phyloP scores from a whole-genome alignment of 2,329 filamentous ascomycete genomes.

The Trichoderma breve region DNA sequence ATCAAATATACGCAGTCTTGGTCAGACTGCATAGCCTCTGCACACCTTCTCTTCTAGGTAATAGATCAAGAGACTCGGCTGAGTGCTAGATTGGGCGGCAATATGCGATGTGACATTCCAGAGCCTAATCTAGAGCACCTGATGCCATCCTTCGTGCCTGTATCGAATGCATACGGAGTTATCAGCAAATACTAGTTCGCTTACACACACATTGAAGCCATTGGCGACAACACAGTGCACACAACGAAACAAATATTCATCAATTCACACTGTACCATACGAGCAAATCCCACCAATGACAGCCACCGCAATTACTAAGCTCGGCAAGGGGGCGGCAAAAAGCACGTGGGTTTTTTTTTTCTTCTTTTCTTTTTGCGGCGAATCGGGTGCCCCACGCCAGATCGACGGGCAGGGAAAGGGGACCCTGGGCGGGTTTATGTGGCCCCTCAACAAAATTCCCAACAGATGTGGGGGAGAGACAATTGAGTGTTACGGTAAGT shows the following conservation, averaged over 20 bases:
- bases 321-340: background rate
- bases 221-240: background rate
- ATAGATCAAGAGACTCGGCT: background rate
- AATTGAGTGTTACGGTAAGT: background rate
- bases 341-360: constrained; percentile 1
- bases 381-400: constrained; percentile 14
- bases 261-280: background rate
- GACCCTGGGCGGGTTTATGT: background rate
- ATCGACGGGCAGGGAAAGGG: background rate
- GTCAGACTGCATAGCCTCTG: background rate
- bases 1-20: background rate
- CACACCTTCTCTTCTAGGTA: background rate
- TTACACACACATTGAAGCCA: background rate
- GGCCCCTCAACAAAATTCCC: constrained; percentile 17
- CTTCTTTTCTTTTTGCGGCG: background rate
- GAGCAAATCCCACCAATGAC: background rate
- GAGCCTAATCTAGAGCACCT: background rate
- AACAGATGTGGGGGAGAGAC: constrained; percentile 19
- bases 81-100: background rate
- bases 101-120: background rate
- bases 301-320: background rate
- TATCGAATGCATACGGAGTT: background rate
- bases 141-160: background rate
- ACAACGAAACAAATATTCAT: background rate
- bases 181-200: background rate